phyloP scores from a whole-genome alignment of 2,329 filamentous ascomycete species.

The Furcasterigmium furcatum region DNA sequence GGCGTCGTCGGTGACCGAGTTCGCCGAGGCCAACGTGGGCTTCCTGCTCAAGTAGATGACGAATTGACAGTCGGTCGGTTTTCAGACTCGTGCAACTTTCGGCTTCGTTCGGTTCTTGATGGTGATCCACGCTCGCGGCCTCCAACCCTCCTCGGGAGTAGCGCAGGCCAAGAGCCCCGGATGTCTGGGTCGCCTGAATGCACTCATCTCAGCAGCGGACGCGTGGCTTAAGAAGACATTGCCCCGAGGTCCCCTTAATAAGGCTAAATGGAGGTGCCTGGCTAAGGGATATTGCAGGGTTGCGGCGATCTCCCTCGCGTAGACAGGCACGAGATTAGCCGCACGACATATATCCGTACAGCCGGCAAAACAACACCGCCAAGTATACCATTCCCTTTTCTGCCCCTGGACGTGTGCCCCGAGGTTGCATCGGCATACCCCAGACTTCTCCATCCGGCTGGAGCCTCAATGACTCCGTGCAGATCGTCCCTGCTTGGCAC shows the following conservation, averaged over 20 bases:
- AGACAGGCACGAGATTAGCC: not conserved
- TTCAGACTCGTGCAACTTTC: too few species aligned
- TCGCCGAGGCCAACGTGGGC: not conserved
- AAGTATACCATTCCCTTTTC: not conserved
- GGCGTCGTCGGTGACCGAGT: not conserved
- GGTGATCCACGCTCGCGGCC: too few species aligned
- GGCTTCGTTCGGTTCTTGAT: too few species aligned
- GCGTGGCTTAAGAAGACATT: not conserved
- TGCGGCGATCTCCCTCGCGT: not conserved
- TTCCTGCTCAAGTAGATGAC: not conserved
- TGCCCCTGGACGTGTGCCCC: not conserved
- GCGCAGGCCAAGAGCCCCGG: not conserved
- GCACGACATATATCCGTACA: not conserved
- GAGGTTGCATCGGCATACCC: not conserved
- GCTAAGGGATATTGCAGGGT: not conserved
- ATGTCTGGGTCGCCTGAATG: not conserved
- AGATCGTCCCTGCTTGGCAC: not conserved
- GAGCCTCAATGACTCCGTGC: not conserved
- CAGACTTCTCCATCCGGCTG: not conserved
- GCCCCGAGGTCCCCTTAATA: not conserved
- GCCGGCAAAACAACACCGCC: not conserved
- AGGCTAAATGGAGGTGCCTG: not conserved
- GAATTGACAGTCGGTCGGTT: too few species aligned
- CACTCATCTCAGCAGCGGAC: not conserved
- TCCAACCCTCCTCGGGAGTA: too few species aligned